phyloP scores from a whole-genome alignment of 441 rosid species.

The Theobroma grandiflorum region DNA sequence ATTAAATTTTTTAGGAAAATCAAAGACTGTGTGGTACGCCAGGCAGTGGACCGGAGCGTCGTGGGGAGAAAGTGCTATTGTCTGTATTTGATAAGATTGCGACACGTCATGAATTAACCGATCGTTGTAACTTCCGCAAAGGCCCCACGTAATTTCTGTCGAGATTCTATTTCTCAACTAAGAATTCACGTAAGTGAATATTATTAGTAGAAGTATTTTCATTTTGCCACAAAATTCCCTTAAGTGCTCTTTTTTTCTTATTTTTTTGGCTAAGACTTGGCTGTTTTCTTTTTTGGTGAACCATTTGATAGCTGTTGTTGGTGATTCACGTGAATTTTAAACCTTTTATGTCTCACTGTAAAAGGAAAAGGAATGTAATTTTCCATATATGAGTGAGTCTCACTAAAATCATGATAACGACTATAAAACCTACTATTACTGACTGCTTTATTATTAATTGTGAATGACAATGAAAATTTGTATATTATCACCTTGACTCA shows the following conservation, averaged over 20 bases:
- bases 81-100: constrained; percentile 9
- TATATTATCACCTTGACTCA: no score
- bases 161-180: not conserved
- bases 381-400: no score
- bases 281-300: not conserved
- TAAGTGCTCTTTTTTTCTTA: no score
- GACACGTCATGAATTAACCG: constrained; percentile 11
- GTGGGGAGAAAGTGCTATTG: constrained; percentile 16
- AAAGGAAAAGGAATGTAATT: not conserved
- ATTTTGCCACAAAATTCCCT: not conserved
- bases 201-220: not conserved
- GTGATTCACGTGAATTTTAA: not conserved
- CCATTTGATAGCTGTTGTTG: no score
- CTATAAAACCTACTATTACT: no score
- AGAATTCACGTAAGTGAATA: not conserved
- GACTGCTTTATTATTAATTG: no score
- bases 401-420: no score
- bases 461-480: no score
- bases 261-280: not conserved
- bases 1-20: not conserved
- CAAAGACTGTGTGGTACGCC: not conserved
- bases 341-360: not conserved
- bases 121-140: not conserved
- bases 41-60: constrained; percentile 7
- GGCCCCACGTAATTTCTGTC: not conserved